These are phyloP conservation scores for Rhizophagus prolifer DNA, from an alignment of 192 early-diverging fungal species.

Conservation along the genomic window DNA sequence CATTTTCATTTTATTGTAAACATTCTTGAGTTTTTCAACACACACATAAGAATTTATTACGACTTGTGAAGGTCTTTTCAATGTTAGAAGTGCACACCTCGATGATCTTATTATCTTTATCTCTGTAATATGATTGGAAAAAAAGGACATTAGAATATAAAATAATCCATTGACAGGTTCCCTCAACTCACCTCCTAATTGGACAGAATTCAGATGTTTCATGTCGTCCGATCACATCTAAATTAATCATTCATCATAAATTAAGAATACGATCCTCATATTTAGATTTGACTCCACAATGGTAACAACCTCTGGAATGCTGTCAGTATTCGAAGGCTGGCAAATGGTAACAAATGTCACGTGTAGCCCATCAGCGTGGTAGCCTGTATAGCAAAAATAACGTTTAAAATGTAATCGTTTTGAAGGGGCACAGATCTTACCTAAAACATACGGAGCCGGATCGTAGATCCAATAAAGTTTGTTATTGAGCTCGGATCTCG, in stretches of 20 bases:
- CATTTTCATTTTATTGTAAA: too few relatives aligned
- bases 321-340: background rate
- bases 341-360: background rate
- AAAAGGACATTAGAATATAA: too few relatives aligned
- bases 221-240: background rate
- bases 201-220: background rate
- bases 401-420: too few relatives aligned
- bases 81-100: too few relatives aligned
- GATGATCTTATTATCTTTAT: too few relatives aligned
- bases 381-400: background rate
- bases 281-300: background rate
- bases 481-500: background rate
- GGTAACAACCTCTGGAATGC: background rate
- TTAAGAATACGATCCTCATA: background rate
- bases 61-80: too few relatives aligned
- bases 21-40: too few relatives aligned
- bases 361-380: background rate
- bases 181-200: background rate
- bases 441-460: slow-evolving; percentile 5
- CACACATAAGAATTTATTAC: too few relatives aligned
- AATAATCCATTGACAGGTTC: too few relatives aligned
- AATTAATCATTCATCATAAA: background rate
- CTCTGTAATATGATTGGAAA: too few relatives aligned
- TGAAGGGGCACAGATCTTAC: background rate
- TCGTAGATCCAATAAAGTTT: slow-evolving; percentile 12